phyloP scores from a whole-genome alignment of 495 filamentous ascomycete genomes.

The Geopyxis carbonaria region DNA sequence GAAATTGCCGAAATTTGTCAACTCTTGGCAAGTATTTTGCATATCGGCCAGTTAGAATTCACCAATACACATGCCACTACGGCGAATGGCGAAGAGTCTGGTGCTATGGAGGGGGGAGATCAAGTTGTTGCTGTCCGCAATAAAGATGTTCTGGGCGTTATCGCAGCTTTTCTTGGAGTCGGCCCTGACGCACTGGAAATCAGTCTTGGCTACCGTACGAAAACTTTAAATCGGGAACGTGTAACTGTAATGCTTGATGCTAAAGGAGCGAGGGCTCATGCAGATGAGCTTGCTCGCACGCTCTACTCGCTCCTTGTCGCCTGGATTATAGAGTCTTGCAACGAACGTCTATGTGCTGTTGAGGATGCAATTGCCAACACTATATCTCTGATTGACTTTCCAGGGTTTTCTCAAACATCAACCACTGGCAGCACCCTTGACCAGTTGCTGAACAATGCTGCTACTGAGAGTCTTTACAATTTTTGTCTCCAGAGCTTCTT shows the following conservation, averaged over 20 bases:
- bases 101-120: conserved; percentile 85
- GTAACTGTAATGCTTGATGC: conserved; percentile 97
- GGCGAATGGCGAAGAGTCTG: conserved; percentile 71
- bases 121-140: conserved; percentile 75
- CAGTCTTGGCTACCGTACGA: conserved; percentile 84
- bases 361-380: conserved; percentile 86
- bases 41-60: conserved; percentile 92
- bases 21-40: conserved; percentile 74
- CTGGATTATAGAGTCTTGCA: conserved; percentile 80
- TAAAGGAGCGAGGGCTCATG: conserved; percentile 70
- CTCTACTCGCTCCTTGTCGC: conserved; percentile 92
- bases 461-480: conserved; percentile 78
- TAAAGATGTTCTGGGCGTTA: conserved; percentile 67
- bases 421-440: conserved; percentile 75
- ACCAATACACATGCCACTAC: conserved; percentile 58
- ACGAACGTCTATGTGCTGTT: conserved; percentile 70
- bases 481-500: conserved; percentile 92
- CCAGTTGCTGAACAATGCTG: conserved; percentile 87
- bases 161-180: conserved; percentile 85
- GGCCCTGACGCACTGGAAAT: conserved; percentile 61
- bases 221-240: conserved; percentile 82
- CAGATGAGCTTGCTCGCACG: conserved; percentile 82
- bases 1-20: conserved; percentile 97
- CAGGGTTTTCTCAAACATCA: conserved; percentile 70
- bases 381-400: conserved; percentile 88